Evolutionary conservation across 2,329 filamentous ascomycete species (phyloP).

Genomic region (Cytospora leucostoma): DNA sequence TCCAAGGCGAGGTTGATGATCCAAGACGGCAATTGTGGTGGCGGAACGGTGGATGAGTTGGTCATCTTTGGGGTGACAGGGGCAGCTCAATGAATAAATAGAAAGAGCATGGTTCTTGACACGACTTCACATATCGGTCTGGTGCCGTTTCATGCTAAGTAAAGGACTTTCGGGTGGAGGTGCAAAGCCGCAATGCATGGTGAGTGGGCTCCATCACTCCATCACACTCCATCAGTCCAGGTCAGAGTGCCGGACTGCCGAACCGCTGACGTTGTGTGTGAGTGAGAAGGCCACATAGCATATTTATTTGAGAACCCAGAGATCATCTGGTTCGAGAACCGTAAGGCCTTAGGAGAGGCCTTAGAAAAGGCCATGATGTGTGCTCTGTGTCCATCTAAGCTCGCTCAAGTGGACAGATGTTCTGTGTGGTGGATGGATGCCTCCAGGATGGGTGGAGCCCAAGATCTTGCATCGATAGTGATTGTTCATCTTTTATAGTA

Average conservation of each 20-base stretch:
- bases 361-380: not conserved
- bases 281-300: not conserved
- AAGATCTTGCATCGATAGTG: not conserved
- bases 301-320: not conserved
- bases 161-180: not conserved
- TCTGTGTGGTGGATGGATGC: not conserved
- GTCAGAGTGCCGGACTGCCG: not conserved
- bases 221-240: too few relatives aligned
- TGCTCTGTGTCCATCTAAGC: not conserved
- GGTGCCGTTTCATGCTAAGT: not conserved
- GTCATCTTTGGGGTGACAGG: not conserved
- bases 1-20: not conserved
- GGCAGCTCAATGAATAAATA: not conserved
- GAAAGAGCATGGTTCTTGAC: not conserved
- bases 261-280: not conserved
- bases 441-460: not conserved
- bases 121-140: not conserved
- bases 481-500: not conserved
- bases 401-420: not conserved
- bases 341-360: not conserved
- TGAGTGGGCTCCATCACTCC: not conserved
- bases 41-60: not conserved
- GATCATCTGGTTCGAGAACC: not conserved
- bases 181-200: not conserved
- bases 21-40: constrained; percentile 3